Evolutionary conservation across 225 moss, liverwort and hornwort species (phyloP), one percentile per base, ranked within the genome.

Genomic region (Polytrichum commune): DNA sequence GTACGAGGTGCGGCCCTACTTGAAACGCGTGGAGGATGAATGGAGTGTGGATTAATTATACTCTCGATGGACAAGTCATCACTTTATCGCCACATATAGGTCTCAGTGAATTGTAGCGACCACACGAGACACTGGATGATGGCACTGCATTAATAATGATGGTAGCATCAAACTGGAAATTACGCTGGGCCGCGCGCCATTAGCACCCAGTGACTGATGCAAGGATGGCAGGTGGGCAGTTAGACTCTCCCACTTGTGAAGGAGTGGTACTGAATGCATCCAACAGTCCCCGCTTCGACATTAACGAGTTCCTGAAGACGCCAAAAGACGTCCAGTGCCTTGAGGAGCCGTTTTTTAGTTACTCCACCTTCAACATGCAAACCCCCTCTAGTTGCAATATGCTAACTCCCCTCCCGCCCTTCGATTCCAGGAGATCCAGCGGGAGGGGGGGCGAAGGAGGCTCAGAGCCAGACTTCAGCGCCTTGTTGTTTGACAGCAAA

Each of bases 211-310:
- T 69, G 57, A 77, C 10, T 65, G 62, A 83, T 76, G 84, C 63
- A 62, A 87, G 73, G 72, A 98, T 98, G 97, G 90, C 91, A 60
- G 83, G 93, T 79, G 93, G 96, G 80, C 91, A 93, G 55, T 83
- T 93, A 84, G 90, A 92, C 60, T 93, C 97, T 82, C 90, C 92
- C 60, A 91, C 91, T 35, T 97, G 93, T 81, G 96, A 93, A 67
- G 92, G 90, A 80, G 89, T 85, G 70, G 87, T 86, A 70, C 86
- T 92, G 57, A 94, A 88, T 79, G 86, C 91, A 71, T 91, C 92
- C 25, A 98, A 88, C 66, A 98, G 97, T 61, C 97, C 95, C 71
- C 95, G 95, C 63, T 98, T 98, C 29, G 97, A 95, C 72, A 90
- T 98, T 68, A 95, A 87, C 33, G 97, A 98, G 35, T 95, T 95